Conservation (phyloP, 768 basidiomycete genomes). For the Pleurotus giganteus region DNA sequence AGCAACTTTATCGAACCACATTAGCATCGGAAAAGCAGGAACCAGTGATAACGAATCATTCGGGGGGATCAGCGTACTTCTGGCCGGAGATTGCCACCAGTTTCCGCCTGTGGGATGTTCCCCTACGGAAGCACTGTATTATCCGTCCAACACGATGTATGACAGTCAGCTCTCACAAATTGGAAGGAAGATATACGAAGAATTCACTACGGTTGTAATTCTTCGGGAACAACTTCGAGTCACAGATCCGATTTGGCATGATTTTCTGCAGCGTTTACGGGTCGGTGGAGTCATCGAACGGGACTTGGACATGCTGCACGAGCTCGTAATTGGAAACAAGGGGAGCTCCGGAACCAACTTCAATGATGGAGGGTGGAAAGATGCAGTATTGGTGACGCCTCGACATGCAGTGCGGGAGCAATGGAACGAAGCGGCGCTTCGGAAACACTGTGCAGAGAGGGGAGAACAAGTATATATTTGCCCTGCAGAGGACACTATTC, state of each 20-base stretch:
- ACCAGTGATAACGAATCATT: neutral
- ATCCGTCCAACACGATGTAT: neutral
- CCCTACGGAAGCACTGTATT: conserved; percentile 24
- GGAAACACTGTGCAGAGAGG: conserved; percentile 18
- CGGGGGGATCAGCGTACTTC: conserved; percentile 27
- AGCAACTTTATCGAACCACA: neutral
- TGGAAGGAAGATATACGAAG: conserved; percentile 22
- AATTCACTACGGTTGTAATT: conserved; percentile 28
- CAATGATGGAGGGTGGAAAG: conserved; percentile 17
- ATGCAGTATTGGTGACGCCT: conserved; percentile 24
- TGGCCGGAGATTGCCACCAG: conserved; percentile 33
- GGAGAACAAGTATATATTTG: conserved; percentile 19
- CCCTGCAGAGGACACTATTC: conserved; percentile 22
- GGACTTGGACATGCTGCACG: conserved; percentile 26
- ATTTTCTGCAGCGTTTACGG: conserved; percentile 24
- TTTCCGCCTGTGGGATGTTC: conserved; percentile 25
- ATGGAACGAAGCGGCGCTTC: conserved; percentile 23
- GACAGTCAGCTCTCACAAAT: conserved; percentile 5
- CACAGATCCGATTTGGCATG: conserved; percentile 24
- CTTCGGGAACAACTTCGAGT: conserved; percentile 32
- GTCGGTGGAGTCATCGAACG: conserved; percentile 19
- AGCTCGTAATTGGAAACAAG: conserved; percentile 18
- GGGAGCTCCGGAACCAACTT: conserved; percentile 16
- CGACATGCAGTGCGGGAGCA: conserved; percentile 24
- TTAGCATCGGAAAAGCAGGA: neutral